Percentiles rank a stretch among this genome's conserved stretches.
These are phyloP conservation scores for Ganoderma lingzhi DNA, from an alignment of 1,284 basidiomycete species.

Conservation along the genomic window DNA sequence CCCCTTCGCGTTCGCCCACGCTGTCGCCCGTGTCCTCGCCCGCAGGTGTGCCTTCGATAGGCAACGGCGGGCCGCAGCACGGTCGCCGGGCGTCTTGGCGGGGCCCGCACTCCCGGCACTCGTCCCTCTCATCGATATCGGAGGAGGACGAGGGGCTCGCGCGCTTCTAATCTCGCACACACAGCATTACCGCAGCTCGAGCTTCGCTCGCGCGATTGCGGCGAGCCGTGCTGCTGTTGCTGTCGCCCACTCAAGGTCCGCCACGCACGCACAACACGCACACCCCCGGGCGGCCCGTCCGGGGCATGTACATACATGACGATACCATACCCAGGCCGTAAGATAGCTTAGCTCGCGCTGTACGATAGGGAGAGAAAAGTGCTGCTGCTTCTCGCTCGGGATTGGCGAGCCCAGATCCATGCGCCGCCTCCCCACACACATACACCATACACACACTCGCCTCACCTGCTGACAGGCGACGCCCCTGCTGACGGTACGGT, in stretches of 20 bases:
- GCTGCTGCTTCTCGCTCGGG: constrained; percentile 19
- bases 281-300: constrained; percentile 2
- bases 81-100: constrained; percentile 25
- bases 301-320: constrained; percentile 21
- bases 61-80: constrained; percentile 15
- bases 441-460: background rate
- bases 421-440: background rate
- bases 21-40: constrained; percentile 23
- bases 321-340: constrained; percentile 7
- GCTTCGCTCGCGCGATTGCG: background rate
- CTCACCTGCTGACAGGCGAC: background rate
- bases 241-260: background rate
- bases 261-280: constrained; percentile 4
- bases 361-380: constrained; percentile 16
- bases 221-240: background rate
- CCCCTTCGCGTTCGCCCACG: constrained; percentile 25
- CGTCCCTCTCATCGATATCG: constrained; percentile 42
- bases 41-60: constrained; percentile 18
- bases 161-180: constrained; percentile 34
- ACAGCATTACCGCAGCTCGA: background rate
- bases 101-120: constrained; percentile 38
- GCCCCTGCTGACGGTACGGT: constrained; percentile 1
- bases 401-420: constrained; percentile 8
- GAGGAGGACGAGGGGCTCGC: constrained; percentile 36
- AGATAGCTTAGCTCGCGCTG: constrained; percentile 4